Base-by-base conservation (phyloP, 2,329 filamentous ascomycete species). In the Alternaria alternata region DNA sequence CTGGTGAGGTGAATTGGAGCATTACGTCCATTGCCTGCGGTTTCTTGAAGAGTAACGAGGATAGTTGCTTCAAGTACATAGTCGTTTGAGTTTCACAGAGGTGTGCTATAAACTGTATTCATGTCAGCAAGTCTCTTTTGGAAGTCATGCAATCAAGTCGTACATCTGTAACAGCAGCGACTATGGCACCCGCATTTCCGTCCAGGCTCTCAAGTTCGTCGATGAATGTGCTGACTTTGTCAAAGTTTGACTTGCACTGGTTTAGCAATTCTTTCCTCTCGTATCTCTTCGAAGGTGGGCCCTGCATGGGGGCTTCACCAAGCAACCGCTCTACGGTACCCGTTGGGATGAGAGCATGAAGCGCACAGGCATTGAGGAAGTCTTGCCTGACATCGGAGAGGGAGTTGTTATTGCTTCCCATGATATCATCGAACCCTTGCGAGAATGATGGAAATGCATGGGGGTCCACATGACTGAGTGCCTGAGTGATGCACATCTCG, bases 341-440 rank as follows among this genome's bases (percentile, higher is more conserved):
- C 65, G 93, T 89, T 0, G 89, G 87, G 24, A 98, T 89, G n/a
- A 99, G 82, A 1, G 89, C 88, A 76, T 98, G 94, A 39, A 97
- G 84, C 55, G 92, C 92, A 74, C 95, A 99, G 0, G 94, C 89
- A 65, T 96, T 95, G 41, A 96, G 87, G 67, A 98, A 98, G 62
- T 97, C 83, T 80, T 91, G 91, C 26, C 89, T 86, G 28, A 92
- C 92, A 61, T 89, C 86, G 28, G 88, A 86, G 3, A 91, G 81
- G 38, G 85, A 83, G 54, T 85, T 86, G 54, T 84, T 87, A 11
- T 84, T 87, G 12, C 78, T 81, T 34, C 80, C 81, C 74, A 83
- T 83, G 22, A 81, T 80, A 22, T 87, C 86, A 52, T 87, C 84
- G 60, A 89, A 89, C 69, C 88, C 85, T 51, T 87, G 86, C 11